These are phyloP conservation scores for Porogramme epimiltina DNA, from an alignment of 1,284 basidiomycete genomes.

Conservation along the genomic window DNA sequence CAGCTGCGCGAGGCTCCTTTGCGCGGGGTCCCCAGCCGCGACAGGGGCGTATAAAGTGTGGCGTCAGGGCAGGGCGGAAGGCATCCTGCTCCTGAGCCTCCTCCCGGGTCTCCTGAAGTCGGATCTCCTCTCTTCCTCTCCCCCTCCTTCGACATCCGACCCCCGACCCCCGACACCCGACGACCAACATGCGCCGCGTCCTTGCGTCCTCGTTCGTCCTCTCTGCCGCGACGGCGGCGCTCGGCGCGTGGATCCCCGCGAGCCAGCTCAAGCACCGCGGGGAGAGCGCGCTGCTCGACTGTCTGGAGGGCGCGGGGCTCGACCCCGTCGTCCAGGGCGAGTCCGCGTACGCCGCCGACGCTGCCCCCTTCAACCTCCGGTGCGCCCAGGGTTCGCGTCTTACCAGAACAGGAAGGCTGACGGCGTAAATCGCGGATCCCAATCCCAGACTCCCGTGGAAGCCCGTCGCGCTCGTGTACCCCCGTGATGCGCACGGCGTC, in stretches of 20 bases:
- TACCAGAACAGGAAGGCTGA: not conserved
- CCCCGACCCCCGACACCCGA: no score
- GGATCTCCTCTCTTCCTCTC: no score
- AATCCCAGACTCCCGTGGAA: slow-evolving; percentile 2
- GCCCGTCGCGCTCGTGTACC: slow-evolving; percentile 6
- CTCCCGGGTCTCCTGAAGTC: no score
- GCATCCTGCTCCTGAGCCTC: no score
- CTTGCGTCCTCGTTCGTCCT: slow-evolving; percentile 3
- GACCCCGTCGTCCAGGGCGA: slow-evolving; percentile 9
- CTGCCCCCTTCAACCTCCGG: slow-evolving; percentile 10
- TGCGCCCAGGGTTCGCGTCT: not conserved
- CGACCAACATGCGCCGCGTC: slow-evolving; percentile 5
- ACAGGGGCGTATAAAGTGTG: no score
- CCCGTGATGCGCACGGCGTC: not conserved
- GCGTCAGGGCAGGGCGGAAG: no score
- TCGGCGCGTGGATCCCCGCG: slow-evolving; percentile 4
- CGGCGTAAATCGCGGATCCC: not conserved
- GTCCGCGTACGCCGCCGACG: slow-evolving; percentile 5
- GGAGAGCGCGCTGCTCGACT: slow-evolving; percentile 1
- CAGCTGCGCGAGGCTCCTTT: no score
- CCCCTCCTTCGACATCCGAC: no score
- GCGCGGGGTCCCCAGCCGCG: no score
- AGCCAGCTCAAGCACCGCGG: slow-evolving; percentile 2
- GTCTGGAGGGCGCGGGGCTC: slow-evolving; percentile 2
- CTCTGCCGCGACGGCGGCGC: not conserved